Base-by-base conservation (phyloP, 176 grass and related monocot species). In the Oryza officinalis region DNA sequence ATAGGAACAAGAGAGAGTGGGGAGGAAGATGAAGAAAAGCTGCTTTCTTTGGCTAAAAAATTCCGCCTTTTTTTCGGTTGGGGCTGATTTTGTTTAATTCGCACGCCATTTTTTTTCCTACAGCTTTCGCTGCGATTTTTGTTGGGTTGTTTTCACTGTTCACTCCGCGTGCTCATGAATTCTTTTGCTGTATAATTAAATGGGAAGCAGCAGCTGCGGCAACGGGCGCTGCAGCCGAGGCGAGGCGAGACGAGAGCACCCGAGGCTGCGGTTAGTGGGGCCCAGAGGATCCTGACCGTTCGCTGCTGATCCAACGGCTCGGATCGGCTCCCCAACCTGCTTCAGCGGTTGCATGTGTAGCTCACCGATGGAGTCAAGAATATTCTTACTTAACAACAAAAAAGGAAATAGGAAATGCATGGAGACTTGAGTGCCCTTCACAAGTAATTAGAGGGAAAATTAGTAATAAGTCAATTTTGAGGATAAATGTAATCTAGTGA, bases 41-140 rank as follows among this genome's bases (percentile, higher is more conserved):
- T 81, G 71, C 71, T 85, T 76, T 85, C 71, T 76, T 76, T 70
- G 41, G 20, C 65, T 77, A 80, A 54, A 85, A 77, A 81, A 44
- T 77, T 28, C 63, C n/a, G 23, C 77, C 83, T 71, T 81, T 57
- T 57, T 7, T 54, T 70, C 13, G 33, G 33, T 79, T 50, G 52
- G 17, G 52, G 22, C 57, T 46, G 13, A 67, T 33, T 76, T n/a
- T n/a, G n/a, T n/a, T n/a, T n/a, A n/a, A n/a, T n/a, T 81, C 75
- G 61, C 40, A 35, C 37, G 14, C 47, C 9, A 38, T 75, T 80
- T 27, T 38, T 26, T 37, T 4, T 14, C 18, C 38, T 41, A 41
- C 9, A 41, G 28, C 46, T 76, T 66, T 73, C 38, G 20, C 5
- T 72, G 80, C 35, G 10, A 79, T 60, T 80, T 84, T 46, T 43